Evolutionary conservation across 2,329 filamentous ascomycete genomes (phyloP), one percentile per base, ranked within the genome.

Genomic region (Phialophora expanda): DNA sequence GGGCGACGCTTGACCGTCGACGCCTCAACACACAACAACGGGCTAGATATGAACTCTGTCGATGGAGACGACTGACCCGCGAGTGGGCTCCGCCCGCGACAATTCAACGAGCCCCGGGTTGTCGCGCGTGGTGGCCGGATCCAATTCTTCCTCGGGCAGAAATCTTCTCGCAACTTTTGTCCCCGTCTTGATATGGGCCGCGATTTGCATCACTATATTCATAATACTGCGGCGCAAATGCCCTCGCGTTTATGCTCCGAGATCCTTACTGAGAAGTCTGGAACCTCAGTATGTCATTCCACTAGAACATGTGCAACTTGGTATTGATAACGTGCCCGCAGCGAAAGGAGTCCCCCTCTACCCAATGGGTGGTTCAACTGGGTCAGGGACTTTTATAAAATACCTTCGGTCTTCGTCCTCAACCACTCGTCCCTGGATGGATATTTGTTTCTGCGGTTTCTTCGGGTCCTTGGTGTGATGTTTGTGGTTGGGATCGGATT

Each of bases 361-460:
- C 76, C 76, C 1, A 64, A 62, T 26, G 76, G 75, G 64, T 76
- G 74, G 74, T 74, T 78, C 63, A 75, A 76, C 63, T 78, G 76
- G 76, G 62, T 77, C 20, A 72, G 66, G 41, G 70, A 71, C 9
- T 77, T 76, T 56, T 76, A 72, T 65, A 71, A 73, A 6, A 73
- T 74, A 6, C 75, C 76, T 26, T 73, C 76, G 20, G 87, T 87
- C 20, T 91, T 91, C 75, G 87, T 93, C 14, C 87, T 98, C 7
- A 91, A 96, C 73, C 91, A 96, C 79, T 91, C 93, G 70, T 95
- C 92, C 0, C 85, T 98, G 59, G 94, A 98, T 76, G 90, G 90
- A 20, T 98, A 93, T 78, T 88, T 98, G 53, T 96, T 96, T 76
- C 83, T 98, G 24, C 91, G 94, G 20, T 96, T 94, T 73, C 80